Percentiles rank a stretch among this genome's conserved stretches.
phyloP scores from a whole-genome alignment of 73 alveolate species.

The Paramecium caudatum region DNA sequence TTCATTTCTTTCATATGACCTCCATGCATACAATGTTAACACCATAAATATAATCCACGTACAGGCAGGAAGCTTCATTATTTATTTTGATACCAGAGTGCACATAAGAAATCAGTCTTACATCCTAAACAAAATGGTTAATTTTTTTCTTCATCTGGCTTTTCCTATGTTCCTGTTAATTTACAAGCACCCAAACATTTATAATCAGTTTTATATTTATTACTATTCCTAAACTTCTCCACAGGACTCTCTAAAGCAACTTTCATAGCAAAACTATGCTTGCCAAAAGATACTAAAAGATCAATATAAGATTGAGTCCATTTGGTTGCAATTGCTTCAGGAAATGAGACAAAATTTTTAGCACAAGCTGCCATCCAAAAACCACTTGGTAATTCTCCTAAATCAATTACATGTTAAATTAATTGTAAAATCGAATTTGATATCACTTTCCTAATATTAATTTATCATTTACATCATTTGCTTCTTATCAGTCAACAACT shows the following conservation, averaged over 20 bases:
- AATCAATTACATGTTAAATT: conserved; percentile 39
- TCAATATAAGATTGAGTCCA: conserved; percentile 68
- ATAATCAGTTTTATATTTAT: background rate
- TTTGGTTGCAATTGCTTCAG: background rate
- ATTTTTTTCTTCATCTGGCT: no score
- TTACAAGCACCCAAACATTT: background rate
- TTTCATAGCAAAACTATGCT: conserved; percentile 20
- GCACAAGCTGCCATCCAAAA: conserved; percentile 56
- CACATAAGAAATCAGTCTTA: background rate
- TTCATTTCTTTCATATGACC: conserved; percentile 49
- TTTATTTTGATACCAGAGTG: background rate
- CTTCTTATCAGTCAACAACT: conserved; percentile 16
- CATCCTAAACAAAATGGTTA: conserved; percentile 9
- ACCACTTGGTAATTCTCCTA: conserved; percentile 47
- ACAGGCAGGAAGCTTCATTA: conserved; percentile 21
- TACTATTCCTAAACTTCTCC: conserved; percentile 26
- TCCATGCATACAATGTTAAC: conserved; percentile 53
- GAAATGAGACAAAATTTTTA: conserved; percentile 20
- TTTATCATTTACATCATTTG: background rate
- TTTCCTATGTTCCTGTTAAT: background rate
- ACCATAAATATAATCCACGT: conserved; percentile 60
- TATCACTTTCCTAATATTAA: background rate
- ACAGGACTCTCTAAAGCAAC: conserved; percentile 52
- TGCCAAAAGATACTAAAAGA: background rate
- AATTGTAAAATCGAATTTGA: conserved; percentile 10